Evolutionary conservation across 1,284 basidiomycete species (phyloP).

Genomic region (Trametes hirsuta): DNA sequence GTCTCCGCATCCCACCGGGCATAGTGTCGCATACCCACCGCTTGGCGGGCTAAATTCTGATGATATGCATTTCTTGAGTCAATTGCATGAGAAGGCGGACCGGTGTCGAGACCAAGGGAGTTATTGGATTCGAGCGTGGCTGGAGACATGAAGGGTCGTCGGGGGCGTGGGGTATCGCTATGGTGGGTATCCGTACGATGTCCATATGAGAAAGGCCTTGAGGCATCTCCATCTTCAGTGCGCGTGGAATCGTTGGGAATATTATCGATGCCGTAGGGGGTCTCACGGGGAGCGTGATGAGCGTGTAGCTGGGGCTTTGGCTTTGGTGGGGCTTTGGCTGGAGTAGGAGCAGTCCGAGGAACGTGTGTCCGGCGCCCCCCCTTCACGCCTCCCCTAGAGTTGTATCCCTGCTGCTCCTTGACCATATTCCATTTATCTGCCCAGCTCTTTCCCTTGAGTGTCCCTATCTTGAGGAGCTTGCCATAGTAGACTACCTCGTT

Average conservation of each 20-base stretch:
- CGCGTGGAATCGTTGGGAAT: constrained; percentile 42
- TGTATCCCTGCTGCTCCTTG: constrained; percentile 58
- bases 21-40: constrained; percentile 27
- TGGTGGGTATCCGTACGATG: constrained; percentile 14
- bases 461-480: constrained; percentile 78
- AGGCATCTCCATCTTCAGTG: constrained; percentile 18
- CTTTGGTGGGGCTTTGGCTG: constrained; percentile 20
- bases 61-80: constrained; percentile 14
- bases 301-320: background rate
- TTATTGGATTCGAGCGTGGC: constrained; percentile 32
- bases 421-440: constrained; percentile 74
- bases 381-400: constrained; percentile 13
- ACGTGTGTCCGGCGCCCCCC: constrained; percentile 25
- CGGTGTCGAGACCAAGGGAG: constrained; percentile 37
- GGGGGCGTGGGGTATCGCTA: constrained; percentile 31
- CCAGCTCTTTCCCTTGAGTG: constrained; percentile 76
- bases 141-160: constrained; percentile 22
- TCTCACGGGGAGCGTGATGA: constrained; percentile 21
- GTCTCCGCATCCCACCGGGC: constrained; percentile 41
- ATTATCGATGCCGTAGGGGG: constrained; percentile 50
- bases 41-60: constrained; percentile 20
- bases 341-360: constrained; percentile 20
- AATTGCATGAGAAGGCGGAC: constrained; percentile 17
- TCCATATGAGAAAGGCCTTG: constrained; percentile 17
- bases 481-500: constrained; percentile 80